Evolutionary conservation across 129 eudicot genomes (phyloP).

Genomic region (Pulicaria dysenterica): DNA sequence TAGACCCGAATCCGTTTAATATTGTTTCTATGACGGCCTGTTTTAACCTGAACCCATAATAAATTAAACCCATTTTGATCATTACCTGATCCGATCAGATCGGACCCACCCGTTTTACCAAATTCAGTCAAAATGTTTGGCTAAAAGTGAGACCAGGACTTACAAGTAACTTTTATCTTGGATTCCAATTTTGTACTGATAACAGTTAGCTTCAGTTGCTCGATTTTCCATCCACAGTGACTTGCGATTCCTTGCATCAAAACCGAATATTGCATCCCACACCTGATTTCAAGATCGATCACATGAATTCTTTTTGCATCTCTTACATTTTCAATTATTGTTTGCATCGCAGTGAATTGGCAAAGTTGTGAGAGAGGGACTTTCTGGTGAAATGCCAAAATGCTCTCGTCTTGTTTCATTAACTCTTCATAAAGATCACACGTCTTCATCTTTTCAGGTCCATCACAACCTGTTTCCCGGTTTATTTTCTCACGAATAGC

Average conservation of each 20-base stretch:
- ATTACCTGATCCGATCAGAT: no score
- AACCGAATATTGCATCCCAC: conserved; percentile 40
- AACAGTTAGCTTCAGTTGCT: conserved; percentile 53
- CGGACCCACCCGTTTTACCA: no score
- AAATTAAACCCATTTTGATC: no score
- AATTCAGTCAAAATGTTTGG: not conserved
- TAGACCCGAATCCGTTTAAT: no score
- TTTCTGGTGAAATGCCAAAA: conserved; percentile 27
- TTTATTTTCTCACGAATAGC: conserved; percentile 53
- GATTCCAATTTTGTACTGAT: conserved; percentile 39
- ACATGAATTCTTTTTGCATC: conserved; percentile 42
- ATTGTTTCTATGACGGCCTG: no score
- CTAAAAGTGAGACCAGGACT: not conserved
- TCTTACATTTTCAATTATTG: conserved; percentile 37
- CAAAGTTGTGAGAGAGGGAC: conserved; percentile 38
- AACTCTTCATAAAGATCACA: conserved; percentile 20
- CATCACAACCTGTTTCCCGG: conserved; percentile 36
- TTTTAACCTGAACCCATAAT: no score
- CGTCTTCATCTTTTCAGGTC: conserved; percentile 18
- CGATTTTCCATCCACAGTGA: conserved; percentile 20
- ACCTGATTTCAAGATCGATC: conserved; percentile 48
- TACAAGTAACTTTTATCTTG: conserved; percentile 17
- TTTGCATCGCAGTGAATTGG: conserved; percentile 39
- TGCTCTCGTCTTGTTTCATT: conserved; percentile 11
- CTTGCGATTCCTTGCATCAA: conserved; percentile 52